Conservation (phyloP, 116 monocot species). For the Zostera marina region DNA sequence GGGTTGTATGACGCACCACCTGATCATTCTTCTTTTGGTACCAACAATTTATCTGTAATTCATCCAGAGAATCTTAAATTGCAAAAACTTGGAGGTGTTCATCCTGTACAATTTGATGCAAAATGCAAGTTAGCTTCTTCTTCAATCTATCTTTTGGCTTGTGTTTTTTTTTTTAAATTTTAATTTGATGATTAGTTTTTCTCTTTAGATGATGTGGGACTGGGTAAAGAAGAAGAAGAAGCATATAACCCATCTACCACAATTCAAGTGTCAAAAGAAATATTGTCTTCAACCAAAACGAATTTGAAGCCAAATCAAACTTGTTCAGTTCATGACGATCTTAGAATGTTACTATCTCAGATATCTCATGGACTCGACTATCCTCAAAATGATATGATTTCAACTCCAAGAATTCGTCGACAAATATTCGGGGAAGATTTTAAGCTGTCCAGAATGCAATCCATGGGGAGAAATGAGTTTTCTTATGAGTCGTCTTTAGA, state of each 20-base stretch:
- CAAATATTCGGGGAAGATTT: slow-evolving; percentile 27
- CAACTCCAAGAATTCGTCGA: slow-evolving; percentile 36
- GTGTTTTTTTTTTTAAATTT: neutral
- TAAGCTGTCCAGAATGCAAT: slow-evolving; percentile 27
- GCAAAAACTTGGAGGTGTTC: slow-evolving; percentile 9
- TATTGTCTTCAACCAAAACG: slow-evolving; percentile 7
- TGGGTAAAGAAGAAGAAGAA: slow-evolving; percentile 3
- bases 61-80: slow-evolving; percentile 13
- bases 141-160: neutral
- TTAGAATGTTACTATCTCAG: slow-evolving; percentile 55
- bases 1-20: slow-evolving; percentile 3
- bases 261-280: slow-evolving; percentile 9
- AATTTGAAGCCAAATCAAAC: slow-evolving; percentile 39
- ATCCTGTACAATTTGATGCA: slow-evolving; percentile 5
- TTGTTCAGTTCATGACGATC: slow-evolving; percentile 42
- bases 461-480: slow-evolving; percentile 64
- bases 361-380: slow-evolving; percentile 47
- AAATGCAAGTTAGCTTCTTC: slow-evolving; percentile 7
- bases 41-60: slow-evolving; percentile 3
- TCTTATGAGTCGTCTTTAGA: slow-evolving; percentile 52
- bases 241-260: neutral
- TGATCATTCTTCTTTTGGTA: neutral
- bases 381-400: slow-evolving; percentile 29
- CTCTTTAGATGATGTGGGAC: slow-evolving; percentile 10
- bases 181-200: neutral